Conservation (phyloP, 371 early-diverging fungal species). For the Dichotomocladium elegans region DNA sequence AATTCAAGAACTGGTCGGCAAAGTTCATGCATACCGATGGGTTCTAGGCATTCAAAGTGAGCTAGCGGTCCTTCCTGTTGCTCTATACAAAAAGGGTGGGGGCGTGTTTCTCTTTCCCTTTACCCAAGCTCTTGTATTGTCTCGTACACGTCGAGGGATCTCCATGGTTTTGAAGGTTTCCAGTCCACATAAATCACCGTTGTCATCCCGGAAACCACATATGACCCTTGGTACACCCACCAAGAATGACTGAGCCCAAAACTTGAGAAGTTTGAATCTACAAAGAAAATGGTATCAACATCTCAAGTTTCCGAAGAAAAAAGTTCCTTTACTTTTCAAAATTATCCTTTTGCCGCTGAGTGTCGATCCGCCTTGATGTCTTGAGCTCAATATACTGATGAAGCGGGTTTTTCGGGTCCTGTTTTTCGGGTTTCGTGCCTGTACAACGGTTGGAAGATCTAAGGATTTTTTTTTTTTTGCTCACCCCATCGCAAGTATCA, state of each 20-base stretch:
- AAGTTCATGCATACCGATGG: slow-evolving; percentile 50
- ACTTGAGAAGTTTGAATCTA: slow-evolving; percentile 80
- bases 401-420: slow-evolving; percentile 30
- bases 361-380: slow-evolving; percentile 70
- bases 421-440: slow-evolving; percentile 35
- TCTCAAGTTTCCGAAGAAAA: too few relatives aligned
- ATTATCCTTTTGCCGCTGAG: slow-evolving; percentile 37
- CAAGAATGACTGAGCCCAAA: slow-evolving; percentile 92
- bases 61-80: background rate
- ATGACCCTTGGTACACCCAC: slow-evolving; percentile 81
- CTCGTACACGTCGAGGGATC: slow-evolving; percentile 76
- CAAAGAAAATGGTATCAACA: background rate
- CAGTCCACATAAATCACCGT: slow-evolving; percentile 54
- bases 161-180: slow-evolving; percentile 70
- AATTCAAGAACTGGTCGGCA: slow-evolving; percentile 38
- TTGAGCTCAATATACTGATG: slow-evolving; percentile 83
- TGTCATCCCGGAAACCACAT: slow-evolving; percentile 83
- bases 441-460: background rate
- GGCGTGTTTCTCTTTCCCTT: too few relatives aligned
- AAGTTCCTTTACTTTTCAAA: slow-evolving; percentile 59
- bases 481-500: too few relatives aligned
- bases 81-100: too few relatives aligned
- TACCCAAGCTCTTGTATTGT: slow-evolving; percentile 61
- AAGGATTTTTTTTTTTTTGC: background rate
- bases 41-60: slow-evolving; percentile 21